These are phyloP conservation scores for Aurinia saxatilis DNA, from an alignment of 345 rosid species.

Conservation along the genomic window DNA sequence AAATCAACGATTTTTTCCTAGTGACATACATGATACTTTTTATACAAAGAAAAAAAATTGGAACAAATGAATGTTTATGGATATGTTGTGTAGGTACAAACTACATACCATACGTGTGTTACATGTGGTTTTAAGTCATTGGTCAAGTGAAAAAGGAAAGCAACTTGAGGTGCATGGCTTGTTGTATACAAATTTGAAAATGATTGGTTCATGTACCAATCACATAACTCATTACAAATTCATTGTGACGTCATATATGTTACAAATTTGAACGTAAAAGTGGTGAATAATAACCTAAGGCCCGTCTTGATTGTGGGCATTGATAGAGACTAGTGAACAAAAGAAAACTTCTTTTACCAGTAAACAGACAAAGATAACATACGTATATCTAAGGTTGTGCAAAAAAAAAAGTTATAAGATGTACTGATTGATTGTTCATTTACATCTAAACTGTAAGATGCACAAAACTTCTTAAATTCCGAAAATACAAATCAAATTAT, in stretches of 20 bases:
- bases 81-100: neutral
- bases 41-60: neutral
- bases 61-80: neutral
- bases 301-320: constrained; percentile 25
- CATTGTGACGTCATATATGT: constrained; percentile 25
- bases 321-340: constrained; percentile 23
- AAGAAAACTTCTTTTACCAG: constrained; percentile 23
- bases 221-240: neutral
- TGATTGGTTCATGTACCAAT: constrained; percentile 30
- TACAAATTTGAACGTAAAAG: neutral
- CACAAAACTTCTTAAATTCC: neutral
- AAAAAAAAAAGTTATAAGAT: neutral
- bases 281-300: constrained; percentile 18
- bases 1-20: neutral
- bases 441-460: neutral
- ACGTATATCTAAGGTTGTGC: neutral
- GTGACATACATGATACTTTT: too few species aligned
- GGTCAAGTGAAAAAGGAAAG: constrained; percentile 16
- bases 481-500: neutral
- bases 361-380: constrained; percentile 10
- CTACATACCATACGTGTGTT: constrained; percentile 4
- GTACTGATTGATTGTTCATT: neutral
- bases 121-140: constrained; percentile 15
- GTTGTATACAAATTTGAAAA: constrained; percentile 21
- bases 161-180: constrained; percentile 31